Evolutionary conservation across 169 alveolate genomes (phyloP), one percentile per base, ranked within the genome.

Genomic region (Plasmodium sp.): DNA sequence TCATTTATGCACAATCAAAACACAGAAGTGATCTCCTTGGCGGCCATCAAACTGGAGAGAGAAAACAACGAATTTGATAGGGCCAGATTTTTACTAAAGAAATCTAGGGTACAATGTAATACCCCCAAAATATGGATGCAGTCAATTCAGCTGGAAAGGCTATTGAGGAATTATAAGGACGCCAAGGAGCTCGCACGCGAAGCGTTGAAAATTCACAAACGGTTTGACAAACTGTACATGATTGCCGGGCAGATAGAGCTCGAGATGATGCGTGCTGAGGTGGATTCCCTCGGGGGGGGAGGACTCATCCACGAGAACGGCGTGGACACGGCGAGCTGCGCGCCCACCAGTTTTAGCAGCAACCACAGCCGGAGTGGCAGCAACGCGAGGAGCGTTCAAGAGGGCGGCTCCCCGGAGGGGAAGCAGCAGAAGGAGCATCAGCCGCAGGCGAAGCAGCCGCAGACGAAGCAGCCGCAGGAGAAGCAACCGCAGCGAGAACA

Each of bases 21-120:
- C 84, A 94, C 97, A 41, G 99, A 98, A 96, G 97, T 97, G 43
- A 98, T 97, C 31, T 95, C 98, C 5, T 94, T 97, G 45, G 99
- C 98, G 1, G 98, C 99, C 12, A 98, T 97, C 81, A 98, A 98
- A 97, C 94, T 99, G 58, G 99, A 98, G 85, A 95, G 99, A 83
- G 99, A 98, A 92, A 97, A 97, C 93, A 96, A 98, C 58, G 99
- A 98, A 94, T 97, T 96, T 83, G 98, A 98, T 74, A 98, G 99
- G 80, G 99, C 99, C 7, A 95, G 99, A 75, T 96, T 96, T 84
- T 94, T 99, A 83, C 97, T 99, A 36, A 97, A 97, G 39, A 96
- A 99, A 84, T 99, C 99, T 14, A 94, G 99, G 45, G 93, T 84
- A 16, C 95, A 97, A 74, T 97, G 98, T 51, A 96, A 97, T 62